Evolutionary conservation across 2,329 filamentous ascomycete species (phyloP), one percentile per base, ranked within the genome.

Genomic region (Ascomycota sp.): DNA sequence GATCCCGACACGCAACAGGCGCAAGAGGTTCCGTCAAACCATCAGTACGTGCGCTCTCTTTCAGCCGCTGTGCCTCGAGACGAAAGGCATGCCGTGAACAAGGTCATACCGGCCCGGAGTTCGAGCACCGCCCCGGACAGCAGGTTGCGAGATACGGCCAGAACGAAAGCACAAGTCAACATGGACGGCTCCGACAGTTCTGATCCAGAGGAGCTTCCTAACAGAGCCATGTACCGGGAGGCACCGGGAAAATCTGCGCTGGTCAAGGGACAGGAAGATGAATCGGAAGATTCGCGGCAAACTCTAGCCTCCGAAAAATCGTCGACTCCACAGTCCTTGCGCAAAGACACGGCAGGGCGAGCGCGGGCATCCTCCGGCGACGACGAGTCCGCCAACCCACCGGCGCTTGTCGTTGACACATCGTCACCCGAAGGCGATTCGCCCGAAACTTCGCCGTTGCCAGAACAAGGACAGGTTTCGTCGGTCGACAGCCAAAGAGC

Each of bases 101-200:
- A 40, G 34, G 19, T 29, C 20, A 27, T 30, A 17, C 34, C 32
- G 4, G 29, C 40, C 12, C 43, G 42, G 6, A 47, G 41, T 32
- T 35, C 40, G 8, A 50, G 46, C 31, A 42, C 47, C 25, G 56
- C 48, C 31, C 52, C 45, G 25, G 65, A 69, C 24, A 42, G 57
- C 2, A 68, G 63, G 42, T 65, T 63, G 12, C 56, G 62, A 33
- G 69, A 70, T 47, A 33, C 43, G 4, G 33, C 38, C 23, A 48
- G 43, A 38, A 63, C 71, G 2, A 72, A 69, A 36, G 55, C 66
- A 11, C 67, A 74, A 17, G 60, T 74, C 36, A 71, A 74, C 32
- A 57, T 82, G 9, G 77, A 82, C 42, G 75, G 78, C 37, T 75
- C 77, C 27, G 75, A 78, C 36, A 65, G 63, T 30, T 65, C 65